These are phyloP conservation scores for Backusella circina DNA, from an alignment of 192 early-diverging fungal species.

Conservation along the genomic window DNA sequence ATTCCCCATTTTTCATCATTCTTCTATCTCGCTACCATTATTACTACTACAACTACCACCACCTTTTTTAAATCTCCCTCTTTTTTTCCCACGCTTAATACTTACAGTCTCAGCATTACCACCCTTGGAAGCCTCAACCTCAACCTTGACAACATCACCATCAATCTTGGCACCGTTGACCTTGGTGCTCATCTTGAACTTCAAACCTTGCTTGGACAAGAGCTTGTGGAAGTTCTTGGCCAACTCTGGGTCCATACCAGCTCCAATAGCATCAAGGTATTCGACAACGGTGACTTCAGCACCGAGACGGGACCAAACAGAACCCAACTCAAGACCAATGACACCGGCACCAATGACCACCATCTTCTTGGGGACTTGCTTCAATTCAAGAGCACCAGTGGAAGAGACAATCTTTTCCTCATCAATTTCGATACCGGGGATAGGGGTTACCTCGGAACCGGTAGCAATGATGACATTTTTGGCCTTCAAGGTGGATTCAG, in stretches of 20 bases:
- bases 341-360: conserved; percentile 98
- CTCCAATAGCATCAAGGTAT: conserved; percentile 88
- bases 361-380: conserved; percentile 96
- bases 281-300: conserved; percentile 95
- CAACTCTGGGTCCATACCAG: conserved; percentile 94
- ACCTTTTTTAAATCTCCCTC: not conserved
- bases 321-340: conserved; percentile 98
- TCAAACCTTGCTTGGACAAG: conserved; percentile 93
- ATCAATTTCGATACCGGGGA: conserved; percentile 92
- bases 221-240: conserved; percentile 92
- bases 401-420: conserved; percentile 96
- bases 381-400: conserved; percentile 94
- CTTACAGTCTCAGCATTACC: conserved; percentile 76
- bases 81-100: conserved; percentile 10
- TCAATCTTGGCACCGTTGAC: conserved; percentile 82
- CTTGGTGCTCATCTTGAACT: conserved; percentile 98
- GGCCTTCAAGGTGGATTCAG: conserved; percentile 66
- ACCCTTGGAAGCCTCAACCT: conserved; percentile 86
- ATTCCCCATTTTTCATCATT: not conserved
- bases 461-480: conserved; percentile 99
- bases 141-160: conserved; percentile 85
- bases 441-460: conserved; percentile 89
- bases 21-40: not conserved
- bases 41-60: too few species aligned
- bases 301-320: conserved; percentile 95